Evolutionary conservation across 2,329 filamentous ascomycete species (phyloP).

Genomic region (Fusarium pseudocircinatum): DNA sequence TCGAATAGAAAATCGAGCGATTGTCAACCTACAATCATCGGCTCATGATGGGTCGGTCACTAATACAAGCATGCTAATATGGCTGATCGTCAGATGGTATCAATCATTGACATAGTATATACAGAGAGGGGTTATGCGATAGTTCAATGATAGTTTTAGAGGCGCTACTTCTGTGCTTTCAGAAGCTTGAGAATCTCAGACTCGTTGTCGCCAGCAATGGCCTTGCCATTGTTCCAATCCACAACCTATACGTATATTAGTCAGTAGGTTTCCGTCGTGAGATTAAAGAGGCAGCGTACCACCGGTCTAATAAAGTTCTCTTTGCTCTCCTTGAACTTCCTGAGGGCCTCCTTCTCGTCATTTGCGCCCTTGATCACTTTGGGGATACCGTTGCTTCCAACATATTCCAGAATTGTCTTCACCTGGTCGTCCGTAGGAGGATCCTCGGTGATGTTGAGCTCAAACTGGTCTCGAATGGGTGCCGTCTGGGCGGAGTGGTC

Average conservation of each 20-base stretch:
- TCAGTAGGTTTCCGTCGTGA: background rate
- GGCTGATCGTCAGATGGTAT: constrained; percentile 9
- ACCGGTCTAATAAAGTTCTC: constrained; percentile 79
- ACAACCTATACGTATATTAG: constrained; percentile 63
- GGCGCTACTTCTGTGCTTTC: constrained; percentile 59
- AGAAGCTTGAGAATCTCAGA: constrained; percentile 90
- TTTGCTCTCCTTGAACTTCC: constrained; percentile 75
- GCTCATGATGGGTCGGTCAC: constrained; percentile 1
- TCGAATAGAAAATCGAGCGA: background rate
- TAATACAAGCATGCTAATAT: background rate
- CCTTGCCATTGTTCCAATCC: constrained; percentile 93
- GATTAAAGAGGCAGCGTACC: constrained; percentile 59
- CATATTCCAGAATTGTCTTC: constrained; percentile 83
- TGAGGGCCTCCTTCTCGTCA: constrained; percentile 80
- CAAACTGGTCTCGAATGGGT: constrained; percentile 73
- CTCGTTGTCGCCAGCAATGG: constrained; percentile 79
- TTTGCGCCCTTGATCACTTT: constrained; percentile 77
- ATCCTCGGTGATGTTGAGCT: constrained; percentile 84
- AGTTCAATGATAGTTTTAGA: constrained; percentile 24
- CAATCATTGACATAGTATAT: constrained; percentile 13
- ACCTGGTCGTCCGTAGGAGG: constrained; percentile 85
- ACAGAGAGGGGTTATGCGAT: constrained; percentile 19
- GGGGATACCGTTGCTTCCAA: constrained; percentile 69
- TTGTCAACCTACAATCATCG: background rate
- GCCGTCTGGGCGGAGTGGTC: constrained; percentile 74